These are phyloP conservation scores for Musa balbisiana DNA, from an alignment of 202 grass and related monocot genomes.

Conservation along the genomic window DNA sequence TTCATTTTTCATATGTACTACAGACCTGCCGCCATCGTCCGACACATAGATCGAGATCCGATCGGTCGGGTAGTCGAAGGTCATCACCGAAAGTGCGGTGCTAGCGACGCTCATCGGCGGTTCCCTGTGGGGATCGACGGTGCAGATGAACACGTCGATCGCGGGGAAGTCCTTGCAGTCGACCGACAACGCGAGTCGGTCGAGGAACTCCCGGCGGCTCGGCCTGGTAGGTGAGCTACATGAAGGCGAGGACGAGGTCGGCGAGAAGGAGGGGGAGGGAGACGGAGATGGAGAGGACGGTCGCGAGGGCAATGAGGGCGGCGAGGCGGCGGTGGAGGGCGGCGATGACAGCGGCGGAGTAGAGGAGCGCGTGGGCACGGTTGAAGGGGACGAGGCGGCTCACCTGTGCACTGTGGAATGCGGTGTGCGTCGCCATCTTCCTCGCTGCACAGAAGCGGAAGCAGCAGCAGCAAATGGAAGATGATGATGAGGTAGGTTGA, in stretches of 20 bases:
- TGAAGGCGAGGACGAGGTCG: constrained; percentile 12
- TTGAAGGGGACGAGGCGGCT: neutral
- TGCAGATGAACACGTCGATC: constrained; percentile 43
- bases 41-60: constrained; percentile 51
- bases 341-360: neutral
- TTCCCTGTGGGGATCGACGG: constrained; percentile 52
- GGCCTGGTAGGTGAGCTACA: neutral
- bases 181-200: neutral
- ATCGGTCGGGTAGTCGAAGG: constrained; percentile 53
- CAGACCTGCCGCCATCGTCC: constrained; percentile 60
- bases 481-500: neutral
- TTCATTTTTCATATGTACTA: too few species aligned
- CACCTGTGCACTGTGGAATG: constrained; percentile 2
- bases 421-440: neutral
- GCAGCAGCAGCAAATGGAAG: neutral
- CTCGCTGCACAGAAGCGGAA: neutral
- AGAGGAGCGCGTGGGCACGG: constrained; percentile 13
- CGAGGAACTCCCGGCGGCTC: constrained; percentile 5
- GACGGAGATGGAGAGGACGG: neutral
- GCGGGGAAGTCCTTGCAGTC: constrained; percentile 10
- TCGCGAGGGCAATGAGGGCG: neutral
- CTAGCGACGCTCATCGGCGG: constrained; percentile 37
- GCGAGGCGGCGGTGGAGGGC: neutral
- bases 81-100: constrained; percentile 63
- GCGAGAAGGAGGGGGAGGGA: neutral